Conservation (phyloP, 441 rosid species). For the Theobroma grandiflorum region DNA sequence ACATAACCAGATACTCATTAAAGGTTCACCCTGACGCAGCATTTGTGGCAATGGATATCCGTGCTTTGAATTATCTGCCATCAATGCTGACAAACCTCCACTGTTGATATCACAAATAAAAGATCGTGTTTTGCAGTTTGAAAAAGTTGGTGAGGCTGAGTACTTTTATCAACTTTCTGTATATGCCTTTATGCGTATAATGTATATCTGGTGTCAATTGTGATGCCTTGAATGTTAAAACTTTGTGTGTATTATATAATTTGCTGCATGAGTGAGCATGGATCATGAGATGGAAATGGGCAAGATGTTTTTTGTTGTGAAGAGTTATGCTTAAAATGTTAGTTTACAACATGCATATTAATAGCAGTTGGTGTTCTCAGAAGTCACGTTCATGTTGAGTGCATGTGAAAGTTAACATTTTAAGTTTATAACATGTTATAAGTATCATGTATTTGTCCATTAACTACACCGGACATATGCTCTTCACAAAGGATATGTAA, state of each 20-base stretch:
- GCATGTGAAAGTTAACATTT: not conserved
- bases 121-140: slow-evolving; percentile 80
- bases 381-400: not conserved
- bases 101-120: slow-evolving; percentile 71
- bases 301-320: not conserved
- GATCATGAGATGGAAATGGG: not conserved
- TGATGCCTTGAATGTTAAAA: slow-evolving; percentile 15
- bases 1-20: slow-evolving; percentile 14
- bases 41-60: slow-evolving; percentile 71
- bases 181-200: not conserved
- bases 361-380: not conserved
- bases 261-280: not conserved
- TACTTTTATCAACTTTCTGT: not conserved
- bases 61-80: slow-evolving; percentile 88
- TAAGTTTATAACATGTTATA: not conserved
- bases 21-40: slow-evolving; percentile 48
- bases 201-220: not conserved
- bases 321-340: not conserved
- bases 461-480: not conserved
- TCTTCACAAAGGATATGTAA: not conserved
- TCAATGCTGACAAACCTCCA: slow-evolving; percentile 96
- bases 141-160: slow-evolving; percentile 69
- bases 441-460: not conserved
- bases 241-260: not conserved
- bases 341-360: slow-evolving; percentile 8